Base-by-base conservation (phyloP, 768 basidiomycete species). In the Cubamyces sp. region DNA sequence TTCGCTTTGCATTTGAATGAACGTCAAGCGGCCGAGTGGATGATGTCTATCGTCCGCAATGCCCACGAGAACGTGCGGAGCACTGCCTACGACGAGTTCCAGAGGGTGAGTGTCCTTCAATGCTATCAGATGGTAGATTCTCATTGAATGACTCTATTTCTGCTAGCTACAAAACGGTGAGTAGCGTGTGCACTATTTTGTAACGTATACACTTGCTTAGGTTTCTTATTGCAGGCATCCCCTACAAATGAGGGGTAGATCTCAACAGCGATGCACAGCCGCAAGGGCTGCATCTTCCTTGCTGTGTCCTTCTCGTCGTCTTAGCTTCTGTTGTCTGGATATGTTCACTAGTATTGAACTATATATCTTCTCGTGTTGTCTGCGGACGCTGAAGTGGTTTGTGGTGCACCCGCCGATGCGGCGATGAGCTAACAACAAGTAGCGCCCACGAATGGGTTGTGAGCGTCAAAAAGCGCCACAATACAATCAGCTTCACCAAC, bases 1-100 rank as follows among this genome's bases (percentile, higher is more conserved):
- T 99, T 97, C 78, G 88, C 85, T 43, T 81, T 91, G 34, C 84
- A 87, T 23, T 73, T 96, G 55, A 89, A 84, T 57, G 97, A 99
- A 70, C 82, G 92, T 48, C 90, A 93, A 62, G 97, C 96, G 11
- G 96, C 96, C 0, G 93, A 96, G 46, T 96, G 83, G 75, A 98
- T 98, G 95, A 83, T 92, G 81, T 79, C 86, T 16, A 81, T 93
- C 41, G 87, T 98, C 50, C 85, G 86, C 63, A 96, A 98, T 70
- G 97, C 97, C 1, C 91, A 96, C 70, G 96, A 98, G 78, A 98
- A 98, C 72, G 83, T 94, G 58, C 81, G 96, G 68, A 94, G 92
- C 70, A 94, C 91, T 7, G 91, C 91, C 0, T 98, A 99, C 69
- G 97, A 98, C 70, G 93, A 95, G 71, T 99, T 96, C 79, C 95